Conservation (phyloP, 1,284 basidiomycete species). For the Cronartium ribicola region DNA sequence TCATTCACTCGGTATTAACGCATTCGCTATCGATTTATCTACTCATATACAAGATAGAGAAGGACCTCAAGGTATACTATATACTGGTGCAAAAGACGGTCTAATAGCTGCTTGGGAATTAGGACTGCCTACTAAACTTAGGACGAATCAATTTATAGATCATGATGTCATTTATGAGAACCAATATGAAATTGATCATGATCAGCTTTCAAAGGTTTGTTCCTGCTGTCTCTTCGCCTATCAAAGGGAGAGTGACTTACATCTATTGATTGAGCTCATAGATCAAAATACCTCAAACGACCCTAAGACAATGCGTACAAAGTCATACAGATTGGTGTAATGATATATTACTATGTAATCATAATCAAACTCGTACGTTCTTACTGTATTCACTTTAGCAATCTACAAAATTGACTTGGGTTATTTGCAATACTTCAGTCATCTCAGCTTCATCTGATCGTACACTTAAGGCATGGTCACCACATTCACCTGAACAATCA, state of each 20-base stretch:
- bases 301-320: conserved; percentile 51
- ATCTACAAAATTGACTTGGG: conserved; percentile 1
- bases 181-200: conserved; percentile 23
- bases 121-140: conserved; percentile 61
- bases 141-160: conserved; percentile 36
- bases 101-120: conserved; percentile 88
- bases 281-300: conserved; percentile 47
- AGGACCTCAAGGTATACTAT: conserved; percentile 80
- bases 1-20: conserved; percentile 80
- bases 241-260: not conserved
- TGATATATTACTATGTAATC: conserved; percentile 84
- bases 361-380: conserved; percentile 74
- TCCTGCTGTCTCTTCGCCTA: not conserved
- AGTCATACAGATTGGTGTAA: conserved; percentile 84
- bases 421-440: conserved; percentile 56
- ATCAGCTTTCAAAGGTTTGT: conserved; percentile 9
- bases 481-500: conserved; percentile 63
- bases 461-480: conserved; percentile 88
- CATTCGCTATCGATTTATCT: conserved; percentile 76
- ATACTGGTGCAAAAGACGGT: conserved; percentile 74
- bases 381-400: not conserved
- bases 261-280: not conserved
- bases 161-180: conserved; percentile 12
- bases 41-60: conserved; percentile 63
- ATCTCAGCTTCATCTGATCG: conserved; percentile 94